Percentiles rank a stretch among this genome's conserved stretches.
These are phyloP conservation scores for Colletotrichum higginsianum DNA, from an alignment of 2,329 filamentous ascomycete genomes.

Conservation along the genomic window DNA sequence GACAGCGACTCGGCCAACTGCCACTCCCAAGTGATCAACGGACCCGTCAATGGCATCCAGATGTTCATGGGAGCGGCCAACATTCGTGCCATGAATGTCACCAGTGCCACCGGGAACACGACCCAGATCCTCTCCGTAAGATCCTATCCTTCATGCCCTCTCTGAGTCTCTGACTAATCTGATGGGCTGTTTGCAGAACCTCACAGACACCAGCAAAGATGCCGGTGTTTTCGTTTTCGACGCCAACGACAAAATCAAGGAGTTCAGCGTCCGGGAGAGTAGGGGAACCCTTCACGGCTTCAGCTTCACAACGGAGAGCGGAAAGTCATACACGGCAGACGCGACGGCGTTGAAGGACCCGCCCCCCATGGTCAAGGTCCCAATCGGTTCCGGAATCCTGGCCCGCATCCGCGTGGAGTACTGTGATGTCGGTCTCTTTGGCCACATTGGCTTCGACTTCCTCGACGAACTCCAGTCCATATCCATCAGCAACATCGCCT, in stretches of 20 bases:
- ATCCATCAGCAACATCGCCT: slow-evolving; percentile 41
- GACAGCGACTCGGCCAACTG: slow-evolving; percentile 15
- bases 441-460: slow-evolving; percentile 40
- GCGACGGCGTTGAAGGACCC: not conserved
- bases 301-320: slow-evolving; percentile 27
- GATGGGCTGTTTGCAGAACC: not conserved
- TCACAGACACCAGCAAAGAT: slow-evolving; percentile 9
- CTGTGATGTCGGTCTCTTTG: slow-evolving; percentile 35
- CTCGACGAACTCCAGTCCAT: slow-evolving; percentile 43
- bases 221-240: slow-evolving; percentile 24
- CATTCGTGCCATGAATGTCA: slow-evolving; percentile 29
- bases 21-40: slow-evolving; percentile 22
- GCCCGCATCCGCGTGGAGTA: slow-evolving; percentile 34
- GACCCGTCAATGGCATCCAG: slow-evolving; percentile 27
- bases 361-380: slow-evolving; percentile 15
- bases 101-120: slow-evolving; percentile 17
- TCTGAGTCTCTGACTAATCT: too few relatives aligned
- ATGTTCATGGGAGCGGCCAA: slow-evolving; percentile 28
- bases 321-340: slow-evolving; percentile 16
- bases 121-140: slow-evolving; percentile 24
- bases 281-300: slow-evolving; percentile 15
- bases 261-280: slow-evolving; percentile 20
- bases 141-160: too few relatives aligned
- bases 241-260: slow-evolving; percentile 18
- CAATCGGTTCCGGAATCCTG: slow-evolving; percentile 38